These are phyloP conservation scores for Zasmidium cellare DNA, from an alignment of 2,329 filamentous ascomycete genomes.

Conservation along the genomic window DNA sequence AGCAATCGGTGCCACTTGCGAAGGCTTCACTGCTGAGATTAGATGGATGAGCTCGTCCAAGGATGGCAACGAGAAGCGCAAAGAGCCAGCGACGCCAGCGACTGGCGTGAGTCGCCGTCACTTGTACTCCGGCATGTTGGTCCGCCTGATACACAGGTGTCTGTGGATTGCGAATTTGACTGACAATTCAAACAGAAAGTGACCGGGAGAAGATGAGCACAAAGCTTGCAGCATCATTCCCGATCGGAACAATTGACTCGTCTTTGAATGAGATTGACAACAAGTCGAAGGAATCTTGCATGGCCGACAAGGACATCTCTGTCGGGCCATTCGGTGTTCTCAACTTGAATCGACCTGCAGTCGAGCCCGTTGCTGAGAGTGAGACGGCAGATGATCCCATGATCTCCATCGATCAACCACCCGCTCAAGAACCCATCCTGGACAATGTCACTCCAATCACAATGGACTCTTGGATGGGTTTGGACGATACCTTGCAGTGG, in stretches of 20 bases:
- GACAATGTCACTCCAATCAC: constrained; percentile 3
- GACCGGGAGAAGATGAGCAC: constrained; percentile 8
- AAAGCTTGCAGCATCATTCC: constrained; percentile 2
- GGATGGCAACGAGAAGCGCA: not conserved
- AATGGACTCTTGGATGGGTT: constrained; percentile 4
- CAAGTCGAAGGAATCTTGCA: constrained; percentile 2
- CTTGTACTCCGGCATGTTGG: not conserved
- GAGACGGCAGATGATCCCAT: not conserved
- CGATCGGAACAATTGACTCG: constrained; percentile 2
- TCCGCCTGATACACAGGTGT: not conserved
- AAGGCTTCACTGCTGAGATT: constrained; percentile 7
- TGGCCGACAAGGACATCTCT: not conserved
- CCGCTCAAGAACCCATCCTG: not conserved
- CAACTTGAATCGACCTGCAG: not conserved
- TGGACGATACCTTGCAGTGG: constrained; percentile 11
- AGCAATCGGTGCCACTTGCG: constrained; percentile 1
- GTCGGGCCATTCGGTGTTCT: constrained; percentile 10
- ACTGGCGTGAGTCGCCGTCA: not conserved
- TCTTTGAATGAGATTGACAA: constrained; percentile 9
- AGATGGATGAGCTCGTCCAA: not conserved
- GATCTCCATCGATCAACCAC: not conserved
- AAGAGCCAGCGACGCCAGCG: not conserved
- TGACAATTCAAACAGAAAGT: not conserved
- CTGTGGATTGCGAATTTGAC: constrained; percentile 3
- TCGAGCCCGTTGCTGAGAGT: not conserved